These are phyloP conservation scores for Trichosporon inkin DNA, from an alignment of 1,284 basidiomycete species.

Conservation along the genomic window DNA sequence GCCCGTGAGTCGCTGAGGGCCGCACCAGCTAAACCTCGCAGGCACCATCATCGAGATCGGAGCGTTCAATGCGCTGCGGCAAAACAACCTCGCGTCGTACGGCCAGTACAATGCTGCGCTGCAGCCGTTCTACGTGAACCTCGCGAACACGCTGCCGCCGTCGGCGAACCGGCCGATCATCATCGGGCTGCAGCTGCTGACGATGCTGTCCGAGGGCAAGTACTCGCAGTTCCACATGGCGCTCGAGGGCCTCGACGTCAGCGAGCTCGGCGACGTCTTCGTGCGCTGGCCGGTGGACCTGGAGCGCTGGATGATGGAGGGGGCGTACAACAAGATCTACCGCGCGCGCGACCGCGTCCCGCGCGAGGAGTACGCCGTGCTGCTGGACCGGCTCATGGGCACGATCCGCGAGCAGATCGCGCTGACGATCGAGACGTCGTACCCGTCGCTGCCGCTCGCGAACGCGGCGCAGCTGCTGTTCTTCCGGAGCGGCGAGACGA, in stretches of 20 bases:
- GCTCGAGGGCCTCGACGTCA: constrained; percentile 75
- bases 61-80: constrained; percentile 85
- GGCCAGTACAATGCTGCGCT: constrained; percentile 93
- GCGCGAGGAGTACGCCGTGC: constrained; percentile 47
- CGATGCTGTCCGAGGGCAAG: constrained; percentile 89
- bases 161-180: constrained; percentile 84
- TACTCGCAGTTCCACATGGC: constrained; percentile 99
- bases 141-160: constrained; percentile 65
- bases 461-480: constrained; percentile 48
- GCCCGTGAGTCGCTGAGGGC: constrained; percentile 37
- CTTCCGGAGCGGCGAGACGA: constrained; percentile 46
- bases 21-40: constrained; percentile 48
- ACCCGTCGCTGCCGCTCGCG: constrained; percentile 45
- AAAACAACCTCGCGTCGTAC: constrained; percentile 83
- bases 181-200: constrained; percentile 87
- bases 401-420: constrained; percentile 51
- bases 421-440: constrained; percentile 49
- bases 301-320: constrained; percentile 98
- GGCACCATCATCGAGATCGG: constrained; percentile 95
- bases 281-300: constrained; percentile 82
- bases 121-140: constrained; percentile 87
- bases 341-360: constrained; percentile 75
- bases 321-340: constrained; percentile 97
- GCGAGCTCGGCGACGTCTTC: constrained; percentile 68
- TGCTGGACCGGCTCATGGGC: constrained; percentile 48